These are phyloP conservation scores for Vitis riparia DNA, from an alignment of 164 flowering plant species.

Conservation along the genomic window DNA sequence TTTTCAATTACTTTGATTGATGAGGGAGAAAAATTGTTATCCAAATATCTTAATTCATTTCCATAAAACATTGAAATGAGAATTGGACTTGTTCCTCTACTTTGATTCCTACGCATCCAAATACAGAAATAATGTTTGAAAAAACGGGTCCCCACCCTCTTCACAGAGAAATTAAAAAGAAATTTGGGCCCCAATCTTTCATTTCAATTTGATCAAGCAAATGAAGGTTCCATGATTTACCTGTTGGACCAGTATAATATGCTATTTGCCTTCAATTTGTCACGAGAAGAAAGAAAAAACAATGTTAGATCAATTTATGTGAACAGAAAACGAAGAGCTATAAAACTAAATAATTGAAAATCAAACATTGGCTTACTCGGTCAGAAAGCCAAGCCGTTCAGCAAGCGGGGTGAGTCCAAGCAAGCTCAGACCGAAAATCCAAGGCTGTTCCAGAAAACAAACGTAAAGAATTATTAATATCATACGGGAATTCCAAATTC, in stretches of 20 bases:
- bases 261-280: constrained; percentile 78
- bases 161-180: no score
- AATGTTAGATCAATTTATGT: constrained; percentile 1
- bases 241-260: constrained; percentile 84
- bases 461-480: background rate
- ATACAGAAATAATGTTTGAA: no score
- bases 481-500: background rate
- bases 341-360: background rate
- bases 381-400: constrained; percentile 89
- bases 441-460: constrained; percentile 49
- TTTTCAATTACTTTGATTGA: no score
- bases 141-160: no score
- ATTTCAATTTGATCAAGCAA: background rate
- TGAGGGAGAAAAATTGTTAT: no score
- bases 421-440: constrained; percentile 88
- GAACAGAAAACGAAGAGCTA: background rate
- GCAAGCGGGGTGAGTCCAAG: constrained; percentile 87
- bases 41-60: no score
- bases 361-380: constrained; percentile 61
- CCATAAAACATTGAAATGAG: no score
- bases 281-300: background rate
- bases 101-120: no score
- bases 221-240: constrained; percentile 29
- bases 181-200: background rate
- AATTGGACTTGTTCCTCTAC: no score